Base-by-base conservation (phyloP, 202 grass and related monocot genomes). In the Tripidium arundinaceum region DNA sequence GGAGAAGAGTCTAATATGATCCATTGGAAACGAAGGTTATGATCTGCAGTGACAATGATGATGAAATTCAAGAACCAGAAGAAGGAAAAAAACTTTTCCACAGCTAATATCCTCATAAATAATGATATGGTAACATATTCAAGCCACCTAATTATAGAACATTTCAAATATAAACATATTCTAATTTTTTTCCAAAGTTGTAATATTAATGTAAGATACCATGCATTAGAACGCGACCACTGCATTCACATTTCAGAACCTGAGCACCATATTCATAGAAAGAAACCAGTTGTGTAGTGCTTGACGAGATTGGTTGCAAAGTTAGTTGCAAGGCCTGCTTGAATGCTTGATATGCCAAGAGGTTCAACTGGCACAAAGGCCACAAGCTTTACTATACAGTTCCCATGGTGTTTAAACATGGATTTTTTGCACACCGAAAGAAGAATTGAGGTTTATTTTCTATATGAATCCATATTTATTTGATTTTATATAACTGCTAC, bases 1-100 rank as follows among this genome's bases (percentile, higher is more conserved):
- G 92, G 81, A 98, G 95, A 78, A 89, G 95, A 69, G 94, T 98
- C 89, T 98, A 98, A 80, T 98, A 98, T 73, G 92, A 98, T 83
- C 75, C 86, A 87, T 84, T 29, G 92, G 84, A 73, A 94, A 89
- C 43, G 95, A 98, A n/a, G 86, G 90, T 90, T 65, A 86, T 98
- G 33, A 83, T 98, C 74, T 94, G 92, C 70, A 94, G 86, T n/a
- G 92, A 98, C 45, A 93, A 86, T 37, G 95, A 98, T 24, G 92
- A 98, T 76, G 95, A 98, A 36, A 89, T 93, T 86, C 52, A 87
- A 45, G 88, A 93, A 77, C 81, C 84, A n/a, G 92, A 91, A 73
- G 92, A 94, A 81, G 95, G n/a, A 94, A 52, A 98, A 89, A 68
- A 92, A 94, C 90, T 74, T 93, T 66, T 98, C 94, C 77, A 89